A percentile compares a stretch with the other conserved stretches of the same genome.
phyloP scores from a whole-genome alignment of 495 filamentous ascomycete genomes.

The Penicillium alfredii region DNA sequence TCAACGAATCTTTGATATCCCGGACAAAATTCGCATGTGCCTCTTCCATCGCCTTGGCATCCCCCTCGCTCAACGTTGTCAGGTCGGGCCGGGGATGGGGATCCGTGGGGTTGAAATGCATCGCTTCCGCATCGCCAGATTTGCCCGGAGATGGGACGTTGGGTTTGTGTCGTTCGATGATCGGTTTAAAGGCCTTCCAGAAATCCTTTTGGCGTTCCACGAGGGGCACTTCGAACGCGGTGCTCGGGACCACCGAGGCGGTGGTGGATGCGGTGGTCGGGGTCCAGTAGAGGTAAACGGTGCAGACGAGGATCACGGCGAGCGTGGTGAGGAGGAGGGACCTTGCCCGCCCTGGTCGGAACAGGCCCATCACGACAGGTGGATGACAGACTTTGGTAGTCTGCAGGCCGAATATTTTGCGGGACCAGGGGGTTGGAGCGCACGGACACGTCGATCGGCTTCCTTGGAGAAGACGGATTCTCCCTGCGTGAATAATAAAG shows the following conservation, averaged over 20 bases:
- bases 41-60: slow-evolving; percentile 29
- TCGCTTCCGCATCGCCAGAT: slow-evolving; percentile 12
- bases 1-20: slow-evolving; percentile 23
- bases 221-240: slow-evolving; percentile 34
- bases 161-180: slow-evolving; percentile 29
- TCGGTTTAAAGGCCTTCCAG: slow-evolving; percentile 34
- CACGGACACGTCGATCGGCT: too few relatives aligned
- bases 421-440: background rate
- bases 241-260: slow-evolving; percentile 33
- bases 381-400: too few relatives aligned
- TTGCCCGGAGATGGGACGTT: slow-evolving; percentile 26
- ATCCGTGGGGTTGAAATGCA: slow-evolving; percentile 31
- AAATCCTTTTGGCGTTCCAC: slow-evolving; percentile 35
- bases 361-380: slow-evolving; percentile 18
- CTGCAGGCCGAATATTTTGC: too few relatives aligned
- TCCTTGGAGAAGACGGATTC: too few relatives aligned
- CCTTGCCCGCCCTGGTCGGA: slow-evolving; percentile 30
- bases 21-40: slow-evolving; percentile 42
- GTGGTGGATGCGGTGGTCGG: slow-evolving; percentile 26
- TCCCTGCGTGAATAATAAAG: too few relatives aligned
- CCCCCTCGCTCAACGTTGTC: slow-evolving; percentile 27
- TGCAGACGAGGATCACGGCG: slow-evolving; percentile 30
- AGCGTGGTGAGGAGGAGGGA: slow-evolving; percentile 26
- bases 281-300: slow-evolving; percentile 38
- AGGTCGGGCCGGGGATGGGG: slow-evolving; percentile 30